Conservation (phyloP, 2,329 filamentous ascomycete species). For the Botrytis byssoidea region DNA sequence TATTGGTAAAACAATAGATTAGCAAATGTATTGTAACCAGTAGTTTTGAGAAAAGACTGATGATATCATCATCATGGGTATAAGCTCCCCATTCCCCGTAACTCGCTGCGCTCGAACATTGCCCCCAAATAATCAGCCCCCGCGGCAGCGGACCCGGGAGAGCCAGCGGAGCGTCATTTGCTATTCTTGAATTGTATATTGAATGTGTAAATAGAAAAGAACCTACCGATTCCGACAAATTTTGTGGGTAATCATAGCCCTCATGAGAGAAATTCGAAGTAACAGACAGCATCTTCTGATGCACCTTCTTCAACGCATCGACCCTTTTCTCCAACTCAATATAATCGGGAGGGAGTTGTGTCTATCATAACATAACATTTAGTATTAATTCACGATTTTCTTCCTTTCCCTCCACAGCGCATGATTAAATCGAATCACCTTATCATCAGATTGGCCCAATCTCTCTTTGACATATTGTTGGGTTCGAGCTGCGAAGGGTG, state of each 20-base stretch:
- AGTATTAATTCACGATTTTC: slow-evolving; percentile 3
- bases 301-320: slow-evolving; percentile 93
- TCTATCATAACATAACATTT: slow-evolving; percentile 54
- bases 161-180: neutral
- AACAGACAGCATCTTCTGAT: slow-evolving; percentile 95
- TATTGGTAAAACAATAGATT: neutral
- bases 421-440: slow-evolving; percentile 51
- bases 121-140: neutral
- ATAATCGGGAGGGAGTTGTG: slow-evolving; percentile 94
- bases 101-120: neutral
- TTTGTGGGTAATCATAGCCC: slow-evolving; percentile 89
- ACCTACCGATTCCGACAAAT: slow-evolving; percentile 58
- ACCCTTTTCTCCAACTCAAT: slow-evolving; percentile 98
- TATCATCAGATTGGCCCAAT: slow-evolving; percentile 90
- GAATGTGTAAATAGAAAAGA: neutral
- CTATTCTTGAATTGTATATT: neutral
- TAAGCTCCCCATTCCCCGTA: neutral
- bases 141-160: neutral
- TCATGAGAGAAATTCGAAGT: slow-evolving; percentile 94
- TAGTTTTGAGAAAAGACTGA: neutral
- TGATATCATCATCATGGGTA: neutral
- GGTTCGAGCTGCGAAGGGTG: slow-evolving; percentile 88
- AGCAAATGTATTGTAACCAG: neutral
- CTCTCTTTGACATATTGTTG: slow-evolving; percentile 99
- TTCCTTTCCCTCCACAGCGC: neutral